Base-by-base conservation (phyloP, 192 early-diverging fungal genomes). In the Radiomyces spectabilis region DNA sequence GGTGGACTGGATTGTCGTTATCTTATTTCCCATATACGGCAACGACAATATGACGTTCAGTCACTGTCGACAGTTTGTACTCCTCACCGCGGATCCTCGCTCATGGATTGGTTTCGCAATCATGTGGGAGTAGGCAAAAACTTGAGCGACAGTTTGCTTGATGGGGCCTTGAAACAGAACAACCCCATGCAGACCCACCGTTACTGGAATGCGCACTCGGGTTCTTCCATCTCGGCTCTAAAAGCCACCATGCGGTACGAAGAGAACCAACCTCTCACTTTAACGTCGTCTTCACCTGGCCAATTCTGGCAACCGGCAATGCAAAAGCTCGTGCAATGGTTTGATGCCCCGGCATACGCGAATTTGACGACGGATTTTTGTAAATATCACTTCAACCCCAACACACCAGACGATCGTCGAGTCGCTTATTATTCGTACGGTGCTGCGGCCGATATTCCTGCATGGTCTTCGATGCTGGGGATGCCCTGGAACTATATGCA, bases 71-170 rank as follows among this genome's bases (percentile, higher is more conserved):
- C 93, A 0, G 78, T 98, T 26, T 89, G 88, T 13, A 98, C 95
- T 5, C 95, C 95, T 29, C 95, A 98, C 67, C 85, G 91, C 38
- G 95, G 95, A 9, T 85, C 81, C 41, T 80, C 87, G 19, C 85
- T 98, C 64, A 98, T 95, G 93, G 92, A 95, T 76, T 95, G 88
- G 86, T 90, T 85, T 50, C 76, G 87, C 15, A 91, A 95, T 63
- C 78, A 85, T 35, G 67, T 95, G 49, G 89, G 91, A 10, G 78
- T 98, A 0, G 95, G 89, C 21, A 30, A 49, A 22, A 27, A 51
- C 30, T 5, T 53, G 31, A 51, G 45, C 8, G n/a, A n/a, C n/a
- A n/a, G n/a, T n/a, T n/a, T n/a, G n/a, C n/a, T n/a, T n/a, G 52
- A 37, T 8, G 42, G 21, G 5, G 38, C 39, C 40, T 2, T 15